These are phyloP conservation scores for Jatropha curcas DNA, from an alignment of 345 rosid genomes.

Conservation along the genomic window DNA sequence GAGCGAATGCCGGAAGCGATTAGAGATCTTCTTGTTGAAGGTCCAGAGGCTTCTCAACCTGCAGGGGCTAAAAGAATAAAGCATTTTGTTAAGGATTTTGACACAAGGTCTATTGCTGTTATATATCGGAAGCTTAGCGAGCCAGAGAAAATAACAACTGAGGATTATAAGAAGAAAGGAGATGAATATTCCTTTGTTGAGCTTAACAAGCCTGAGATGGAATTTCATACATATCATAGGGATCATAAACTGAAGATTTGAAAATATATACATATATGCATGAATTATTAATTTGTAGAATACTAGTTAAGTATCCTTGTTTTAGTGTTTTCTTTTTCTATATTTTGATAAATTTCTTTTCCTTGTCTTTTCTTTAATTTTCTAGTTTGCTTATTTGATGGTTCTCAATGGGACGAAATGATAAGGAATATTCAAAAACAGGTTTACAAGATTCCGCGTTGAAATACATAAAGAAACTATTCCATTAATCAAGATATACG, in stretches of 20 bases:
- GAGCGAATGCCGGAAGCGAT: constrained; percentile 60
- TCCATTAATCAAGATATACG: no score
- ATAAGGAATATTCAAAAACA: no score
- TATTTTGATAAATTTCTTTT: no score
- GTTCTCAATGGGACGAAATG: no score
- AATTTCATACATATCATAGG: neutral
- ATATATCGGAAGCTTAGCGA: constrained; percentile 39
- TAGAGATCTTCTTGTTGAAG: constrained; percentile 28
- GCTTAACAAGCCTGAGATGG: neutral
- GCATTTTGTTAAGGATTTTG: constrained; percentile 38
- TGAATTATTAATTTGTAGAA: no score
- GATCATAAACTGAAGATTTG: neutral
- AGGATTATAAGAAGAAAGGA: neutral
- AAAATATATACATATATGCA: no score
- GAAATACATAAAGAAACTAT: no score
- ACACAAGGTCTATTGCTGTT: constrained; percentile 27
- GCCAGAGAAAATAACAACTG: neutral
- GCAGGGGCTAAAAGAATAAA: neutral
- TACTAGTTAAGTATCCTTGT: no score
- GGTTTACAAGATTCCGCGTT: no score
- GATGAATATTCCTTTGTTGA: neutral
- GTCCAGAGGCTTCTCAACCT: neutral
- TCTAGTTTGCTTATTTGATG: no score
- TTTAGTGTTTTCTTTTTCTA: no score
- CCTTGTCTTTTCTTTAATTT: no score